Conservation (phyloP, 148 eudicot species). For the Fagopyrum tataricum region DNA sequence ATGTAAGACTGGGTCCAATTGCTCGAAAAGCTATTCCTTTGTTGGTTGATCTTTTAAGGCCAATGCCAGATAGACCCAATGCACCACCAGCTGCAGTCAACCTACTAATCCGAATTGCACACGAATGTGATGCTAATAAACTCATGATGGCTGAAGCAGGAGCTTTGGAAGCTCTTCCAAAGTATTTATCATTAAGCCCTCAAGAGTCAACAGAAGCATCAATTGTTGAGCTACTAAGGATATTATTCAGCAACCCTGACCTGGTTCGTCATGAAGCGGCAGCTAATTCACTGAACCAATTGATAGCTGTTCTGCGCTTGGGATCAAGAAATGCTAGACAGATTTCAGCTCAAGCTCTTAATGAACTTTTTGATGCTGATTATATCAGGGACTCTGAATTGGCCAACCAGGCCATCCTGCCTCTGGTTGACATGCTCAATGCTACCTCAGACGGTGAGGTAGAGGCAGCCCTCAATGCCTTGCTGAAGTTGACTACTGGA, state of each 20-base stretch:
- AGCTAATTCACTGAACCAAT: conserved; percentile 49
- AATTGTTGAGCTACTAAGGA: conserved; percentile 54
- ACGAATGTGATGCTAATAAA: conserved; percentile 66
- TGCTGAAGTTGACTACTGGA: conserved; percentile 48
- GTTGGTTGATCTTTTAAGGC: conserved; percentile 70
- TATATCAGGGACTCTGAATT: conserved; percentile 54
- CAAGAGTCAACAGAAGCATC: conserved; percentile 63
- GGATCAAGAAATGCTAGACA: conserved; percentile 67
- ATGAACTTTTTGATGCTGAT: conserved; percentile 58
- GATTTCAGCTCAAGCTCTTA: conserved; percentile 68
- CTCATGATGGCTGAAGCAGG: conserved; percentile 78
- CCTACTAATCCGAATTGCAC: conserved; percentile 54
- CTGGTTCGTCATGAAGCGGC: conserved; percentile 60
- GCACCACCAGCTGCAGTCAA: conserved; percentile 57
- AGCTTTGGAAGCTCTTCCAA: conserved; percentile 73
- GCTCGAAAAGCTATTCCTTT: conserved; percentile 70
- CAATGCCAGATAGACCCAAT: conserved; percentile 78
- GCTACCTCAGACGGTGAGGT: conserved; percentile 50
- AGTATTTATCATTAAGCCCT: conserved; percentile 72
- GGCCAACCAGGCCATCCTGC: conserved; percentile 61
- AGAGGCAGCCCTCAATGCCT: conserved; percentile 49
- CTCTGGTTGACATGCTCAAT: conserved; percentile 64
- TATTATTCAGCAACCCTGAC: conserved; percentile 57
- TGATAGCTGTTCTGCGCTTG: conserved; percentile 71
- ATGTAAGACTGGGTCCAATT: conserved; percentile 54